A percentile compares a stretch with the other conserved stretches of the same genome.
phyloP scores from a whole-genome alignment of 2,329 filamentous ascomycete species.

The Penicillium sp. region DNA sequence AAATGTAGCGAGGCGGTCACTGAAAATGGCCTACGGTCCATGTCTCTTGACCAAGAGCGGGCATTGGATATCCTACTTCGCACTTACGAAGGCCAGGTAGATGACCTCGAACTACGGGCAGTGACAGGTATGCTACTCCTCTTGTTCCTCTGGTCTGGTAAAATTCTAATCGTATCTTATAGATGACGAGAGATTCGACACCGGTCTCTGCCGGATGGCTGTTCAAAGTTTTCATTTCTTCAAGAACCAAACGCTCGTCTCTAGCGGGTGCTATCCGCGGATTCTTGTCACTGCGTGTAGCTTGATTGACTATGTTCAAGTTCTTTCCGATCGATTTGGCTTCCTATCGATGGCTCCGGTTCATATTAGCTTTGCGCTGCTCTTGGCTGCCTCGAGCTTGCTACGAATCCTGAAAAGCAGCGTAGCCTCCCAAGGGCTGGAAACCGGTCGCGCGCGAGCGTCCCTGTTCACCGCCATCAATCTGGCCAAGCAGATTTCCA shows the following conservation, averaged over 20 bases:
- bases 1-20: conserved; percentile 45
- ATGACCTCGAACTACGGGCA: conserved; percentile 44
- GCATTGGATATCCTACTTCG: conserved; percentile 46
- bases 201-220: conserved; percentile 39
- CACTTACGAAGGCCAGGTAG: conserved; percentile 44
- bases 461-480: conserved; percentile 48
- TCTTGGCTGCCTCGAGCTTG: conserved; percentile 41
- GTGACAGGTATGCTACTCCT: conserved; percentile 36
- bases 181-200: conserved; percentile 43
- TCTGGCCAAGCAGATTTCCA: conserved; percentile 46
- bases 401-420: conserved; percentile 49
- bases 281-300: conserved; percentile 40
- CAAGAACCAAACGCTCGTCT: conserved; percentile 38
- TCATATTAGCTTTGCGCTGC: conserved; percentile 38
- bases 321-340: conserved; percentile 29
- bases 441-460: conserved; percentile 42
- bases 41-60: conserved; percentile 48
- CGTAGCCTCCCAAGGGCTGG: conserved; percentile 36
- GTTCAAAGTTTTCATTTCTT: conserved; percentile 47
- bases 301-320: conserved; percentile 39
- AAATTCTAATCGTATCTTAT: conserved; percentile 5
- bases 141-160: too few relatives aligned
- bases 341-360: conserved; percentile 35
- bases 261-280: conserved; percentile 36
- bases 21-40: conserved; percentile 47